A percentile compares a stretch with the other conserved stretches of the same genome.
These are phyloP conservation scores for Pochonia chlamydosporia DNA, from an alignment of 2,329 filamentous ascomycete genomes.

Conservation along the genomic window DNA sequence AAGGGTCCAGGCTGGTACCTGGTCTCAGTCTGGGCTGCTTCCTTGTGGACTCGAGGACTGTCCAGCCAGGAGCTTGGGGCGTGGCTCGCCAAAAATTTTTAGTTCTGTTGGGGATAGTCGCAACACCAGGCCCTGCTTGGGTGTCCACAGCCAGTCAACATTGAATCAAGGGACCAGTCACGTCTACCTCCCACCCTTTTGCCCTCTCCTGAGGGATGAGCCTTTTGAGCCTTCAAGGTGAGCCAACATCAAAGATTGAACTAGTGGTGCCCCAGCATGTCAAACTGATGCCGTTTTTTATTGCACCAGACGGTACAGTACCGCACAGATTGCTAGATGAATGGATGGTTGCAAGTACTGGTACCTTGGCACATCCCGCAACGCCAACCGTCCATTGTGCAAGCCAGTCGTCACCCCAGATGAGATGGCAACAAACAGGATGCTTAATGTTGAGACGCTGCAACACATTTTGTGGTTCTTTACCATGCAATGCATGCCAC, in stretches of 20 bases:
- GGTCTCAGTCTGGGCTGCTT: no score
- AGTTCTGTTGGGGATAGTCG: constrained; percentile 36
- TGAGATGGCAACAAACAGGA: no score
- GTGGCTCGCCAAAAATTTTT: constrained; percentile 22
- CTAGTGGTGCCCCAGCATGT: neutral
- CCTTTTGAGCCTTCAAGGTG: no score
- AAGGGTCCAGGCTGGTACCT: no score
- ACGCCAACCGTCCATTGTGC: constrained; percentile 4
- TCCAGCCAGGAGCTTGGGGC: constrained; percentile 2
- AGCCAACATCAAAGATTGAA: no score
- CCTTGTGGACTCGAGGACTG: no score
- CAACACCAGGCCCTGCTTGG: neutral
- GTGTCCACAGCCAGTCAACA: neutral
- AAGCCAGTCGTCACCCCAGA: no score
- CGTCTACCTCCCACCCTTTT: neutral
- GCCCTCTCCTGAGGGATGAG: neutral
- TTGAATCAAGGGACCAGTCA: neutral
- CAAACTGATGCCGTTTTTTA: no score
- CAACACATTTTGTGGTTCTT: no score
- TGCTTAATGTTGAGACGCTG: neutral
- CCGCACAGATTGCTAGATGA: no score
- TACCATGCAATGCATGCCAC: no score
- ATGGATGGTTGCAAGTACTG: neutral
- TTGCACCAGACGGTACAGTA: no score
- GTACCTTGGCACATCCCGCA: neutral